Percentiles rank a stretch among this genome's conserved stretches.
These are phyloP conservation scores for Pythium oligandrum DNA, from an alignment of 352 stramenopile species.

Conservation along the genomic window DNA sequence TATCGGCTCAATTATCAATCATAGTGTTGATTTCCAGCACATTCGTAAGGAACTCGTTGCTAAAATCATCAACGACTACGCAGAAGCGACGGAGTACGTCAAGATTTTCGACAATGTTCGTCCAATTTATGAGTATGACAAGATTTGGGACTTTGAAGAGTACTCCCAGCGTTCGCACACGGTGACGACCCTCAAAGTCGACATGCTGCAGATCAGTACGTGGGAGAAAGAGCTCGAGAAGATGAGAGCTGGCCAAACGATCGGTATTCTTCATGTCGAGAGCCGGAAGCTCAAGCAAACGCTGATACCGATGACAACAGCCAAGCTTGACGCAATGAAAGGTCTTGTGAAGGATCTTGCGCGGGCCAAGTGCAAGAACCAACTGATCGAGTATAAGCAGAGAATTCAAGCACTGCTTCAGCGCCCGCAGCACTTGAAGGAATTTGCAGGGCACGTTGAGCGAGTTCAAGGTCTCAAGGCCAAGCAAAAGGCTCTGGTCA, in stretches of 20 bases:
- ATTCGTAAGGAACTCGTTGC: slow-evolving; percentile 73
- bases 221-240: slow-evolving; percentile 95
- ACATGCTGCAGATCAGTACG: slow-evolving; percentile 88
- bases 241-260: slow-evolving; percentile 88
- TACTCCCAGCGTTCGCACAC: slow-evolving; percentile 79
- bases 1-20: slow-evolving; percentile 69
- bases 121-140: slow-evolving; percentile 91
- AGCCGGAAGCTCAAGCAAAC: slow-evolving; percentile 91
- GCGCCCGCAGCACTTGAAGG: slow-evolving; percentile 86
- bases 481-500: slow-evolving; percentile 75
- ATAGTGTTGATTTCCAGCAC: slow-evolving; percentile 62
- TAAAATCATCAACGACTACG: slow-evolving; percentile 87
- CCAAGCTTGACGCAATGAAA: slow-evolving; percentile 92
- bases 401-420: slow-evolving; percentile 82
- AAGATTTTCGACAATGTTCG: slow-evolving; percentile 91
- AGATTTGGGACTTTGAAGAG: slow-evolving; percentile 88
- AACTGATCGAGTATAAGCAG: slow-evolving; percentile 89
- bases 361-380: slow-evolving; percentile 79
- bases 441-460: slow-evolving; percentile 88
- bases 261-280: slow-evolving; percentile 92
- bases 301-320: slow-evolving; percentile 89
- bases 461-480: slow-evolving; percentile 65
- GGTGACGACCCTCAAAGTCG: slow-evolving; percentile 79
- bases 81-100: slow-evolving; percentile 86
- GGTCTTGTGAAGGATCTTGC: slow-evolving; percentile 89